Base-by-base conservation (phyloP, 1,139 yeast species). In the Taphrina communis region DNA sequence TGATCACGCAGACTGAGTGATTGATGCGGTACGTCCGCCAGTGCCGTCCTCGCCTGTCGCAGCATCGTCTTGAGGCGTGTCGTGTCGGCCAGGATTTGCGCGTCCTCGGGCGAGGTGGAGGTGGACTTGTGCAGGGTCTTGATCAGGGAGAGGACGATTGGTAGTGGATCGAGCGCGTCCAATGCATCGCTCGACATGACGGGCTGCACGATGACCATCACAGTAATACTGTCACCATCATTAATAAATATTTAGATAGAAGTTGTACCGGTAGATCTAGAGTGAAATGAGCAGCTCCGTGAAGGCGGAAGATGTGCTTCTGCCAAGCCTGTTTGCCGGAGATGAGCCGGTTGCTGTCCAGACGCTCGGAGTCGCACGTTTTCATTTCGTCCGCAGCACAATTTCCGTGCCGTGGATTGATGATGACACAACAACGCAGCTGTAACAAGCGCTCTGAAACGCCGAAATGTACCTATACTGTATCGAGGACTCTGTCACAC, bases 91-190 rank as follows among this genome's bases (percentile, higher is more conserved):
- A 17, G 25, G 42, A 53, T 38, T 19, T 53, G 58, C 6, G 44
- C 21, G 21, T 53, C 58, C 44, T 53, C 58, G 12, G 58, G 42
- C 12, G 58, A n/a, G 12, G 58, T 5, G n/a, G 58, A n/a, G 11
- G 42, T 11, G 9, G 53, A 50, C 9, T 50, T 25, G 42, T 38
- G 58, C n/a, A 38, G 42, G 42, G 12, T 35, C 11, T 38, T 35
- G 42, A 53, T 17, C 19, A 53, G 58, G 12, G 58, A 53, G 14
- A 53, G 35, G 21, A 53, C 12, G 7, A 53, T 35, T 17, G 58
- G 58, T 17, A 53, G 21, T 31, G 58, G 58, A 36, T 53, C 58
- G 25, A 53, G 42, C 11, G 58, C 25, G 58, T 53, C 58, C 42
- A 53, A 3, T 1, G 58, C 9, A 9, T 36, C 58, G 25, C 35